Conservation (phyloP, 176 grass and related monocot species). For the Oryza glumipatula region DNA sequence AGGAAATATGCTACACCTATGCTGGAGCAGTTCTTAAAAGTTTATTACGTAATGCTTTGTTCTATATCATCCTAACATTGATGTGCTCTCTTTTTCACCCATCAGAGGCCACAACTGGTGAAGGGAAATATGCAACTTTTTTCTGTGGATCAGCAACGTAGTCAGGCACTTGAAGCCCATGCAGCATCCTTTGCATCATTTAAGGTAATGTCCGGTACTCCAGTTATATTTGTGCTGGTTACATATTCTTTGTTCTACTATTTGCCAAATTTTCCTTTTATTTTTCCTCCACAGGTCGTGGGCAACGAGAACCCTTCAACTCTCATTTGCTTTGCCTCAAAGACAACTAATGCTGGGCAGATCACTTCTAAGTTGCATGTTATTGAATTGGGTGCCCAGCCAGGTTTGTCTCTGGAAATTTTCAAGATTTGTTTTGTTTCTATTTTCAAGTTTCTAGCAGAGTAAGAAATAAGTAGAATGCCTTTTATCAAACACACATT, state of each 20-base stretch:
- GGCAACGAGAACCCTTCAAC: conserved; percentile 94
- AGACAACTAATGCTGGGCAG: conserved; percentile 87
- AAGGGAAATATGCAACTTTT: conserved; percentile 99
- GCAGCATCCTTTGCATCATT: conserved; percentile 90
- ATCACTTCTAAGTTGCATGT: conserved; percentile 92
- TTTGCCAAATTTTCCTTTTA: not conserved
- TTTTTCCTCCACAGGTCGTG: conserved; percentile 55
- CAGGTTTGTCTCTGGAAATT: conserved; percentile 55
- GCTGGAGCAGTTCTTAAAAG: not conserved
- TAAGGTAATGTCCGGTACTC: conserved; percentile 50
- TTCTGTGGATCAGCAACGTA: conserved; percentile 97
- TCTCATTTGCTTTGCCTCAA: conserved; percentile 93
- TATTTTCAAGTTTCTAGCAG: not conserved
- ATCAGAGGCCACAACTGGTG: conserved; percentile 89
- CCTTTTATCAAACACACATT: conserved; percentile 14
- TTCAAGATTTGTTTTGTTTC: not conserved
- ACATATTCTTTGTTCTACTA: conserved; percentile 5
- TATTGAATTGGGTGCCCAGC: conserved; percentile 92
- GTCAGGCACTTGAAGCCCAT: conserved; percentile 99
- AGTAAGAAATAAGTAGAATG: conserved; percentile 16
- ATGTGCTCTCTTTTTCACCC: conserved; percentile 21
- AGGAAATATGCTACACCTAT: not conserved
- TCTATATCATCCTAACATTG: conserved; percentile 12
- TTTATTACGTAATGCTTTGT: not conserved
- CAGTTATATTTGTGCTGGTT: conserved; percentile 2